Evolutionary conservation across 2,329 filamentous ascomycete species (phyloP), one percentile per base, ranked within the genome.

Genomic region (Colletotrichum sp.): DNA sequence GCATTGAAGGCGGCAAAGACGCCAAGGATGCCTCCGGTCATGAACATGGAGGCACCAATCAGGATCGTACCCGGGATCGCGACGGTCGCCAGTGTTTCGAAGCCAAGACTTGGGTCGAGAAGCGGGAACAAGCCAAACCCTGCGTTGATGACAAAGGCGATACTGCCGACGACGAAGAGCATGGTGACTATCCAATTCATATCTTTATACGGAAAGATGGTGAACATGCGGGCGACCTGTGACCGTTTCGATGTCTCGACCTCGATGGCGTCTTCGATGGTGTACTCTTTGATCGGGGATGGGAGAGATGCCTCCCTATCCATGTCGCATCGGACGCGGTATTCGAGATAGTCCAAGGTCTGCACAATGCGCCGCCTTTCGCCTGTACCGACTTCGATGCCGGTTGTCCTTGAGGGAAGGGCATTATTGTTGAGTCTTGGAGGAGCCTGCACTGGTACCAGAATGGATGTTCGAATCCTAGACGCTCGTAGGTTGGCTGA

Each of bases 101-200:
- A 69, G 16, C 24, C 67, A 32, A 69, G 67, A 57, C 18, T 62
- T 39, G 55, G 68, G 9, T 44, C 18, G 8, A 70, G 24, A 15
- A 30, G 5, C 24, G 68, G 68, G 26, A 62, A n/a, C 16, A 70
- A 34, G 9, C 68, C 68, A 18, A 70, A n/a, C 15, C 18, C 34
- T 10, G 34, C 55, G 34, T 70, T 63, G 26, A 64, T 64, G 57
- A 70, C 26, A 13, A 70, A 70, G 26, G n/a, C 9, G 5, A 64
- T 4, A 49, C 68, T 70, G 7, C 68, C 55, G n/a, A n/a, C n/a
- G 8, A 70, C 55, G 57, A 70, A 70, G 9, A 70, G 16, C 55
- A 70, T 70, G 7, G 55, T 64, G 21, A 70, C 55, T 26, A 70
- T 39, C 68, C 55, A 70, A n/a, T 64, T 70, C 55, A 70, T 70